These are phyloP conservation scores for Syzygium syzygioides DNA, from an alignment of 441 rosid species.

Conservation along the genomic window DNA sequence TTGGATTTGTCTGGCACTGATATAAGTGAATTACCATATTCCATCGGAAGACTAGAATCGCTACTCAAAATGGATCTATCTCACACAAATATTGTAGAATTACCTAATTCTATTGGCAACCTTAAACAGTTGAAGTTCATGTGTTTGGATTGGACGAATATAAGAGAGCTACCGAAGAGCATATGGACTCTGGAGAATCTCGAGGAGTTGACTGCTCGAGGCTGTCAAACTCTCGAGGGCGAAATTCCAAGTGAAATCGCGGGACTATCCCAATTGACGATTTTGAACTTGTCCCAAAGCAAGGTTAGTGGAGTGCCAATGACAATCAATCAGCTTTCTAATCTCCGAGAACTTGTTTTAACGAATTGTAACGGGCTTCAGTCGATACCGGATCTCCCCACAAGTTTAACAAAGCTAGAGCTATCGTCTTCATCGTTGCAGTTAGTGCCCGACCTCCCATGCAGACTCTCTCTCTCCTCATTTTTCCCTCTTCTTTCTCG, in stretches of 20 bases:
- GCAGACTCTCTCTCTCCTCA: neutral
- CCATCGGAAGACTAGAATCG: no score
- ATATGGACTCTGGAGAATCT: neutral
- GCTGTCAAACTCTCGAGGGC: rapidly evolving
- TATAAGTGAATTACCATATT: no score
- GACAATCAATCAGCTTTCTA: neutral
- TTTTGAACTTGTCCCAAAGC: neutral
- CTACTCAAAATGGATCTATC: no score
- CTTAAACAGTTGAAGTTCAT: neutral
- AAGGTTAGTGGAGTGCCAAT: neutral
- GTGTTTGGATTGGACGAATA: neutral
- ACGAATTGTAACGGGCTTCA: rapidly evolving
- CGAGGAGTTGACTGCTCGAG: neutral
- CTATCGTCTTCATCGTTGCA: neutral
- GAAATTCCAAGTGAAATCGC: neutral
- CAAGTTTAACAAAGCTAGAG: neutral
- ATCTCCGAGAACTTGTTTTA: neutral
- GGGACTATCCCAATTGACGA: neutral
- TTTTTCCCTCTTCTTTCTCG: neutral
- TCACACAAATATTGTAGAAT: no score
- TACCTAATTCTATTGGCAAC: no score
- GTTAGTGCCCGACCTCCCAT: no score
- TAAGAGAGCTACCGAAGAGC: neutral
- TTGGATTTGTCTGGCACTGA: neutral
- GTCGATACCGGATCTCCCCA: neutral